Evolutionary conservation across 306 rosid species (phyloP), one percentile per base, ranked within the genome.

Genomic region (Fagus sylvatica): DNA sequence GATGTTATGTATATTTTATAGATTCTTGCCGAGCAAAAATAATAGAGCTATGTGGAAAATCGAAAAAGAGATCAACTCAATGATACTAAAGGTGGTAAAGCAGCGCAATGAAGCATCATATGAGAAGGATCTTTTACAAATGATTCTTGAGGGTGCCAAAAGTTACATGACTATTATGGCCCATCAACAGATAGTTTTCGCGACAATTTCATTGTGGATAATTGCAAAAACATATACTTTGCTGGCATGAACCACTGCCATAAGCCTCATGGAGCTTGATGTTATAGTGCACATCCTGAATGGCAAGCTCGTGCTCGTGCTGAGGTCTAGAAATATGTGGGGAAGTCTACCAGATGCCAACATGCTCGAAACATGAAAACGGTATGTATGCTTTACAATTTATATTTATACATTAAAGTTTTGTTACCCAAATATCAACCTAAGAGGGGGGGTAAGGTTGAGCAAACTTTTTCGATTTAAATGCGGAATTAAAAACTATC

Each of bases 111-210:
- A 69, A 57, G 79, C 79, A 48, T 59, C 78, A 34, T 32, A 65
- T 61, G 92, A 86, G 74, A 73, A 89, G 65, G 98, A 89, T 76
- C 88, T 93, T 15, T 62, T 91, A 10, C 93, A 91, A 72, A 88
- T 84, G 89, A 82, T 93, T 68, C 85, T 91, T 2, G 82, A 91
- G 75, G 88, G 93, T 70, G 90, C 91, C 22, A 69, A 74, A 78
- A 86, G 79, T 48, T 59, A 16, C 1, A 80, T 71, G 78, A 72
- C n/a, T 43, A 34, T 43, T 75, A 57, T 73, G 74, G 61, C 71
- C 51, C 51, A 19, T 22, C 28, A 22, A 22, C 28, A 22, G 28
- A 22, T 22, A 22, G 28, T 22, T 22, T 22, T 22, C 57, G 53
- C 1, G 85, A 91, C 4, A 71, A 42, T 49, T 87, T 88, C 79